Base-by-base conservation (phyloP, 768 basidiomycete species). In the Fomitopsis pulvina region DNA sequence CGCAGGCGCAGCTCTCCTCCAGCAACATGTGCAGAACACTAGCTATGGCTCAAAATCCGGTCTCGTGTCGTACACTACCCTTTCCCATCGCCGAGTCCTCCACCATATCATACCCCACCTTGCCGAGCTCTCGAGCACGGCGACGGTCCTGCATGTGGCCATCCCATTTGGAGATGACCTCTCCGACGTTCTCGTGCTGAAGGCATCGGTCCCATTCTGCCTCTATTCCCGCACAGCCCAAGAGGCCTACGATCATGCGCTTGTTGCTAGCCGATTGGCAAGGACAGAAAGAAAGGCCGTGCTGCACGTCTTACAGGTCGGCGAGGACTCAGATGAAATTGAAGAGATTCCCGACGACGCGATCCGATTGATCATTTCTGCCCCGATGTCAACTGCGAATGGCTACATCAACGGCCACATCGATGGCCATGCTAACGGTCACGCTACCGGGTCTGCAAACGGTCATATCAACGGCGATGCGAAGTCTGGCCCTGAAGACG, bases 181-280 rank as follows among this genome's bases (percentile, higher is more conserved):
- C 39, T 80, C 87, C 28, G 82, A 87, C 55, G 80, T 81, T 34
- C 75, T 94, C 37, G 70, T 85, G 11, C 81, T 95, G 50, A 83
- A 85, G 34, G 79, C 85, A n/a, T 76, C 81, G 18, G 79, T 90
- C 4, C 87, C 88, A 25, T 89, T 83, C 68, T 84, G 92, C 62
- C 58, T 98, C 44, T 74, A 94, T 59, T 94, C 92, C 5, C 75
- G 79, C 29, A 80, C 78, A 1, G 64, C 80, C 2, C 87, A 92
- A 63, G 78, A 92, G 61, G 90, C 92, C 3, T 87, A 95, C 58
- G 90, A 94, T 62, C 85, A 97, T 65, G 87, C 92, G 21, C 70
- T 97, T 29, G 77, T 98, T 16, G 91, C 92, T 12, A 83, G 89
- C 45, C 79, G 84, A 38, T 68, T 97, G 44, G 90, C 95, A 0